Percentiles rank a stretch among this genome's conserved stretches.
Conservation (phyloP, 345 rosid genomes). For the Populus nigra region DNA sequence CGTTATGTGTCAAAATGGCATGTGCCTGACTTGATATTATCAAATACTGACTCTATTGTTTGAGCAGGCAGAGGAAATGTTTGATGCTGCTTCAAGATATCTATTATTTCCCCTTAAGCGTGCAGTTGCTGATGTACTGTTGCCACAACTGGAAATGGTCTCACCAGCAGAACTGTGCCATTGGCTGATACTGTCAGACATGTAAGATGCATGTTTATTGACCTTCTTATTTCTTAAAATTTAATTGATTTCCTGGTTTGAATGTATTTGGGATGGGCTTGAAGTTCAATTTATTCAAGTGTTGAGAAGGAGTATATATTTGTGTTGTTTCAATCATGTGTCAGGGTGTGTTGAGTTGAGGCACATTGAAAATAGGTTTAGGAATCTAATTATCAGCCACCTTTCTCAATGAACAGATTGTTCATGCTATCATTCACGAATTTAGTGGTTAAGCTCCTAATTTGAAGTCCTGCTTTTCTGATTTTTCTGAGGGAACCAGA, state of each 20-base stretch:
- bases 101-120: conserved; percentile 91
- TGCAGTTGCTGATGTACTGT: conserved; percentile 83
- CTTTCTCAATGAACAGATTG: no score
- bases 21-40: conserved; percentile 1
- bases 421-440: neutral
- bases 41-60: conserved; percentile 4
- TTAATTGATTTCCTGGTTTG: neutral
- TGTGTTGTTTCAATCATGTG: neutral
- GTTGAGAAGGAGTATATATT: neutral
- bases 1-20: conserved; percentile 9
- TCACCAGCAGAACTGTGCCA: conserved; percentile 86
- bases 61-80: conserved; percentile 86
- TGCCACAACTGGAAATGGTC: conserved; percentile 75
- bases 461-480: neutral
- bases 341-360: no score
- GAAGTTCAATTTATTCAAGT: neutral
- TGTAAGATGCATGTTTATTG: conserved; percentile 42
- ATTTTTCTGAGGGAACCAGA: neutral
- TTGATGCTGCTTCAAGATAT: conserved; percentile 97
- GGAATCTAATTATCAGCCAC: neutral
- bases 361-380: no score
- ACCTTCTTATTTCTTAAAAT: conserved; percentile 13
- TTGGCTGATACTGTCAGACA: conserved; percentile 85
- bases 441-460: neutral
- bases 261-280: neutral